Conservation (phyloP, 2,329 filamentous ascomycete species). For the Alternaria conjuncta region DNA sequence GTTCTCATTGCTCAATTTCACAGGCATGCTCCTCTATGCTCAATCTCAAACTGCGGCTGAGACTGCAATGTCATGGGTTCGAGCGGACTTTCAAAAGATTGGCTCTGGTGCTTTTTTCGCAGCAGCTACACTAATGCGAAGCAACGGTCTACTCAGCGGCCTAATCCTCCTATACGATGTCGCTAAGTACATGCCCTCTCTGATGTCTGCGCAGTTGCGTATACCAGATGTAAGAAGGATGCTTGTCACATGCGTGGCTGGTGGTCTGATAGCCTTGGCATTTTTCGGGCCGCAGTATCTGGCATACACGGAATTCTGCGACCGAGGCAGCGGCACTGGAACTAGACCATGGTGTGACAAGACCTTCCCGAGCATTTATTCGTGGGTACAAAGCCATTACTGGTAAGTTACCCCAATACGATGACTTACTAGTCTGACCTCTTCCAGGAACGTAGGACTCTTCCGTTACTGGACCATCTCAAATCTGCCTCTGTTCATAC, state of each 20-base stretch:
- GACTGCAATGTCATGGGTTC: conserved; percentile 38
- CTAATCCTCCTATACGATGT: conserved; percentile 68
- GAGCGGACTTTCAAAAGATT: conserved; percentile 57
- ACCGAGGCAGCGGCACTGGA: conserved; percentile 8
- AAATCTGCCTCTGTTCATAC: conserved; percentile 85
- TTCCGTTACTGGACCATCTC: conserved; percentile 87
- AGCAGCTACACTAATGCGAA: conserved; percentile 74
- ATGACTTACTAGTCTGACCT: conserved; percentile 9
- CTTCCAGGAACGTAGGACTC: conserved; percentile 81
- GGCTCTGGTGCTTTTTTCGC: conserved; percentile 73
- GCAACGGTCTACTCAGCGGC: conserved; percentile 86
- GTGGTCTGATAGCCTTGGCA: conserved; percentile 70
- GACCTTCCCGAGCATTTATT: conserved; percentile 83
- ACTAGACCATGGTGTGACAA: conserved; percentile 75
- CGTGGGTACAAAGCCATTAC: conserved; percentile 86
- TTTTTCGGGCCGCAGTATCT: conserved; percentile 74
- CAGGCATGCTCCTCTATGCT: conserved; percentile 74
- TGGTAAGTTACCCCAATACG: conserved; percentile 67
- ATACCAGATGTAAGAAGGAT: conserved; percentile 59
- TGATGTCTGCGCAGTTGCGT: conserved; percentile 45
- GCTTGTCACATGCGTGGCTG: conserved; percentile 67
- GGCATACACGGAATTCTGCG: conserved; percentile 72
- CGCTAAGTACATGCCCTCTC: conserved; percentile 46
- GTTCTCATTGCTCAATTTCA: conserved; percentile 79
- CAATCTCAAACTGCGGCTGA: conserved; percentile 40